phyloP scores from a whole-genome alignment of 164 flowering plant genomes.

The Berberis thunbergii region DNA sequence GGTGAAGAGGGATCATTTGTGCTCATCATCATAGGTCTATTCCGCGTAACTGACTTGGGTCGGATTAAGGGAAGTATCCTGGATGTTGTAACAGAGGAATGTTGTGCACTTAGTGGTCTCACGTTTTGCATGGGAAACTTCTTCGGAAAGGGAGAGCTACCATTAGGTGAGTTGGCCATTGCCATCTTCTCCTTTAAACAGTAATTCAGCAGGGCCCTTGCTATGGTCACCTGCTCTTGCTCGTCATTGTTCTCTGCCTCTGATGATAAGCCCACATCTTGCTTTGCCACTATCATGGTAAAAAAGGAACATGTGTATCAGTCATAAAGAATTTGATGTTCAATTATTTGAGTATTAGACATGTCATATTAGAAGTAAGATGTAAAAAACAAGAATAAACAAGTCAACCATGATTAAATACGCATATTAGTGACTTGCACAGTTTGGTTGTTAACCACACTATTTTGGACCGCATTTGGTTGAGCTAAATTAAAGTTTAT shows the following conservation, averaged over 20 bases:
- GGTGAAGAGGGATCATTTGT: constrained; percentile 15
- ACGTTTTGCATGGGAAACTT: constrained; percentile 38
- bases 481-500: too few species aligned
- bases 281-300: constrained; percentile 55
- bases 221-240: constrained; percentile 83
- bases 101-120: constrained; percentile 62
- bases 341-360: too few species aligned
- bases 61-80: constrained; percentile 79
- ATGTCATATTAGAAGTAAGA: too few species aligned
- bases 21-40: constrained; percentile 19
- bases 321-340: too few species aligned
- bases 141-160: constrained; percentile 41
- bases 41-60: constrained; percentile 38
- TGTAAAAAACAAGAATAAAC: too few species aligned
- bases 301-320: too few species aligned
- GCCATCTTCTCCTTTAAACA: constrained; percentile 61
- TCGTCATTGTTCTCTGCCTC: constrained; percentile 69
- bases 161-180: constrained; percentile 28
- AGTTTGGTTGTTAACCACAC: too few species aligned
- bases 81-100: constrained; percentile 51
- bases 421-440: too few species aligned
- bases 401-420: too few species aligned
- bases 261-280: constrained; percentile 53
- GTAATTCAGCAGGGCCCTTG: constrained; percentile 72
- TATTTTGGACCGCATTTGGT: too few species aligned